These are phyloP conservation scores for Amylocarpus encephaloides DNA, from an alignment of 2,329 filamentous ascomycete species.

Conservation along the genomic window DNA sequence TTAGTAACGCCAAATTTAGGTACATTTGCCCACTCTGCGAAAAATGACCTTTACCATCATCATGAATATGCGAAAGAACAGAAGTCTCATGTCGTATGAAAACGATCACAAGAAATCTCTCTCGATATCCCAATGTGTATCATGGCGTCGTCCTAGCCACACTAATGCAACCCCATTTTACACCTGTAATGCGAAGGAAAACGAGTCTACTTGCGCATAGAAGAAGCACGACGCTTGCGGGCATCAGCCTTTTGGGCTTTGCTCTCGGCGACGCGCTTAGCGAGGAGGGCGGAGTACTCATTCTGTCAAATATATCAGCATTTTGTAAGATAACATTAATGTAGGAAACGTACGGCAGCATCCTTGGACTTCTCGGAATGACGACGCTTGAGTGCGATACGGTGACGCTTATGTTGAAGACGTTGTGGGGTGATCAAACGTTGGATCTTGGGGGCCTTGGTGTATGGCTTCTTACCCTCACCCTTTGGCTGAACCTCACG, in stretches of 20 bases:
- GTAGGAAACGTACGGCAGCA: constrained; percentile 72
- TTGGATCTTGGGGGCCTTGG: constrained; percentile 99
- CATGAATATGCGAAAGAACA: constrained; percentile 3
- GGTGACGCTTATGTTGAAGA: constrained; percentile 99
- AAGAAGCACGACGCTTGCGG: constrained; percentile 95
- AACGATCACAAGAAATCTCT: constrained; percentile 2
- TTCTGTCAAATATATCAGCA: constrained; percentile 55
- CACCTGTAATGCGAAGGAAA: constrained; percentile 10
- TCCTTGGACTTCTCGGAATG: constrained; percentile 96
- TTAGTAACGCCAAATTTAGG: constrained; percentile 19
- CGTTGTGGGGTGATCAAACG: constrained; percentile 98
- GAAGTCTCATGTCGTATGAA: constrained; percentile 1
- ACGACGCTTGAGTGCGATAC: constrained; percentile 96
- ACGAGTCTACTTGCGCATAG: constrained; percentile 73
- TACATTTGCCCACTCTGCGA: constrained; percentile 11
- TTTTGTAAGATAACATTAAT: neutral
- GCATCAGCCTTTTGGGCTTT: constrained; percentile 89
- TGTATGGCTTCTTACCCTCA: constrained; percentile 97
- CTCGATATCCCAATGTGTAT: constrained; percentile 7
- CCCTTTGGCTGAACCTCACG: constrained; percentile 96
- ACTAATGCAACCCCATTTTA: constrained; percentile 11
- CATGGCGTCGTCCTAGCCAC: constrained; percentile 12
- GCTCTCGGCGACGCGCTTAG: constrained; percentile 95
- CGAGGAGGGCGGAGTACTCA: constrained; percentile 93
- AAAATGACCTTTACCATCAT: constrained; percentile 2